Evolutionary conservation across 306 rosid species (phyloP), one percentile per base, ranked within the genome.

Genomic region (Datisca glomerata): DNA sequence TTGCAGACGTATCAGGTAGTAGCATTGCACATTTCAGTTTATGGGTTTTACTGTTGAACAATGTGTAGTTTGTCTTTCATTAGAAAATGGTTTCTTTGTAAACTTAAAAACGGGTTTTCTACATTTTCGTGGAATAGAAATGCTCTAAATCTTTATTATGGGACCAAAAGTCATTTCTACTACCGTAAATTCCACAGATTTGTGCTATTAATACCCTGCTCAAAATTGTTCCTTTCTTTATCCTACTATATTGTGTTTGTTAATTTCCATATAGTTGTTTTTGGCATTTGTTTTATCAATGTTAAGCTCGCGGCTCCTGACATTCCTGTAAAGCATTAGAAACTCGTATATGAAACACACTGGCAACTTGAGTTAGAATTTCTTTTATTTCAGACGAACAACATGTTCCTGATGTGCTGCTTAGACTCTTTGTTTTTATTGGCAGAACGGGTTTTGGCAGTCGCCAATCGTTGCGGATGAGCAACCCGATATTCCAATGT

Each of bases 401-500:
- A 8, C 9, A 31, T n/a, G n/a, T 44, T 37, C n/a, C 21, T 9
- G 8, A 48, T 14, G 12, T 61, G 24, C 48, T 11, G 18, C 21
- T 35, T 23, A 24, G 22, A 24, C 17, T 23, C 15, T 43, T 44
- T 2, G 41, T 9, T 51, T 59, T 65, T 32, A 41, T 51, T 51
- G 21, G 56, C 67, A 86, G 94, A 60, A 73, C 61, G 94, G 87
- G 35, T 39, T 14, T 31, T 87, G 96, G 96, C 53, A 79, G 49
- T 24, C 76, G 43, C 94, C 93, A 16, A 43, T 64, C 28, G 48
- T 82, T 36, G 85, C 72, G 13, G 96, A 87, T 64, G 85, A 82
- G 61, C 47, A 87, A 54, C 76, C 68, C 8, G 49, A 76, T 43
- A 64, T 82, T 61, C 87, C 96, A 29, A 74, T 87, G 94, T 87